Conservation (phyloP, 257 asterid genomes). For the Apocynum venetum region DNA sequence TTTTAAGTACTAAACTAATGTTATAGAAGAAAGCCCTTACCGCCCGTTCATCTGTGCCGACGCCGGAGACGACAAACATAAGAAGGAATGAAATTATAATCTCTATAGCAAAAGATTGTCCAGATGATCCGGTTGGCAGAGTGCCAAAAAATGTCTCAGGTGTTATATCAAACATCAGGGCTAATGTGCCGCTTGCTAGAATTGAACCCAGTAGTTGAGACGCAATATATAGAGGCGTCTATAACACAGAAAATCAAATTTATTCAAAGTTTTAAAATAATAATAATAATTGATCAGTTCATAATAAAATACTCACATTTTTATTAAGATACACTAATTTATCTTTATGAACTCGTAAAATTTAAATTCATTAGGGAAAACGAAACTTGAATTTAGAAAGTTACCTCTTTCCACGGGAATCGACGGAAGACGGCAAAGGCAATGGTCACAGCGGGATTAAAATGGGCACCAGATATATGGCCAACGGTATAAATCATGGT, state of each 20-base stretch:
- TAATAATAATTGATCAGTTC: too few relatives aligned
- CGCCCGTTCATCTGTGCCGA: conserved; percentile 52
- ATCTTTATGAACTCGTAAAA: too few relatives aligned
- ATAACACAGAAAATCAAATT: background rate
- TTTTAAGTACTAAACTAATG: too few relatives aligned
- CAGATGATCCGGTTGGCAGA: conserved; percentile 47
- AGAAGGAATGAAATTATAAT: conserved; percentile 64
- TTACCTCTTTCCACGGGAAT: conserved; percentile 67
- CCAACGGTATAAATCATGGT: conserved; percentile 68
- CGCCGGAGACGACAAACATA: conserved; percentile 66
- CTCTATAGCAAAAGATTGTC: conserved; percentile 65
- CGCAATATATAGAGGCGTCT: conserved; percentile 57
- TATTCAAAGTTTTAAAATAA: too few relatives aligned
- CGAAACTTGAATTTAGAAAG: background rate
- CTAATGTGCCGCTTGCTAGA: conserved; percentile 57
- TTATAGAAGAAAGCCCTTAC: conserved; percentile 23
- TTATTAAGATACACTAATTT: too few relatives aligned
- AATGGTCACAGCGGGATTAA: conserved; percentile 76
- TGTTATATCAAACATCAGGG: conserved; percentile 43
- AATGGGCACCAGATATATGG: conserved; percentile 87
- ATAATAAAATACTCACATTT: too few relatives aligned
- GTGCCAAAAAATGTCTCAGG: conserved; percentile 64
- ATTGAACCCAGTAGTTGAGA: conserved; percentile 59
- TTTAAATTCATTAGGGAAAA: too few relatives aligned
- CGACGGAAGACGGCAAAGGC: conserved; percentile 48